A percentile compares a stretch with the other conserved stretches of the same genome.
Evolutionary conservation across 2,329 filamentous ascomycete species (phyloP).

Genomic region (Hypoxylon sp.): DNA sequence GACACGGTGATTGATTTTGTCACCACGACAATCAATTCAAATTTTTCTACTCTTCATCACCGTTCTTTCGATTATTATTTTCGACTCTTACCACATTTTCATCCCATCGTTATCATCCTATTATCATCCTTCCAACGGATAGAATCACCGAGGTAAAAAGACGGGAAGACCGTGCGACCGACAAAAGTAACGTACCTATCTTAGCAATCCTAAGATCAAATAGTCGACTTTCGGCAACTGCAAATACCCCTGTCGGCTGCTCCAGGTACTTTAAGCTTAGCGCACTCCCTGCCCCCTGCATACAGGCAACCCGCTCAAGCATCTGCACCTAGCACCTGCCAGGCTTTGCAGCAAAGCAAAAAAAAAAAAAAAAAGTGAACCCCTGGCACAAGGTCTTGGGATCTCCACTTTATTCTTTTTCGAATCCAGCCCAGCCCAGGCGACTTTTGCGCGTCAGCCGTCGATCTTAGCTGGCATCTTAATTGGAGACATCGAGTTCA

Average conservation of each 20-base stretch:
- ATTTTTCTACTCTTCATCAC: constrained; percentile 13
- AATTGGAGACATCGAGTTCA: constrained; percentile 19
- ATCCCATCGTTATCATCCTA: no score
- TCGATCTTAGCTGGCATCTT: constrained; percentile 40
- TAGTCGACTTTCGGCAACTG: constrained; percentile 29
- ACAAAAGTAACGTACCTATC: constrained; percentile 22
- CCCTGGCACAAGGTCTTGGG: constrained; percentile 25
- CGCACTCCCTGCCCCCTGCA: constrained; percentile 25
- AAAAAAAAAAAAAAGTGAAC: constrained; percentile 13
- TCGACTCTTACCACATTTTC: constrained; percentile 22
- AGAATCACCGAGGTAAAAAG: no score
- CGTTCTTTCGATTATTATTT: not conserved
- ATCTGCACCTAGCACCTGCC: constrained; percentile 33
- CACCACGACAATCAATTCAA: constrained; percentile 2
- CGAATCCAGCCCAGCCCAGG: constrained; percentile 39
- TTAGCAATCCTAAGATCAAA: no score
- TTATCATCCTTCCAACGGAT: no score
- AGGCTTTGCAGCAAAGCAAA: constrained; percentile 18
- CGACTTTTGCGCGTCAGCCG: constrained; percentile 43
- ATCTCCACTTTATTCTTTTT: constrained; percentile 12
- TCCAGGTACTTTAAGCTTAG: constrained; percentile 2
- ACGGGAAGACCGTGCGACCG: constrained; percentile 30
- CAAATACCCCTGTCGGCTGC: constrained; percentile 22
- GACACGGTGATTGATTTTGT: constrained; percentile 22
- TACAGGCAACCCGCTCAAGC: constrained; percentile 24